Base-by-base conservation (phyloP, 2,329 filamentous ascomycete genomes). In the Albifimbria verrucaria region DNA sequence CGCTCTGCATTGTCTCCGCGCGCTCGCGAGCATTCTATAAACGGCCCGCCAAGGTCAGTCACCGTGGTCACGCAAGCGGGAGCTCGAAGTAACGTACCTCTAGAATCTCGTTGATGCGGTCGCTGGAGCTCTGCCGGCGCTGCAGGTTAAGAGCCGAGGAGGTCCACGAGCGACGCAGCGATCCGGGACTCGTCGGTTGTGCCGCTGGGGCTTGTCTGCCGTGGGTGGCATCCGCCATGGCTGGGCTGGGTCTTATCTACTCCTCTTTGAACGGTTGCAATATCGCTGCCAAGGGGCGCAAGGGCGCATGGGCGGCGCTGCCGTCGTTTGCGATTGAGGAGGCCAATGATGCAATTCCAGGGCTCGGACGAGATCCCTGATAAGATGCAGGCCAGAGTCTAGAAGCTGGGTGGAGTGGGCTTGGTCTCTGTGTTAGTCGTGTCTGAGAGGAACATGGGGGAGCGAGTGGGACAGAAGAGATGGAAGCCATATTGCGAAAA, bases 21-120 rank as follows among this genome's bases (percentile, higher is more conserved):
- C 76, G 75, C 59, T 71, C 67, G 60, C 72, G 71, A 41, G 70
- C 76, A 56, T 61, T 71, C 76, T 78, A 52, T 3, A 18, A 18
- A 15, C n/a, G 41, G 22, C 10, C 10, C 18, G 41, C n/a, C 41
- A 3, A 18, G 11, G 41, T 43, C n/a, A 18, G 41, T n/a, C n/a
- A n/a, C n/a, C n/a, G n/a, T n/a, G n/a, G n/a, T n/a, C n/a, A n/a
- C n/a, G n/a, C n/a, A n/a, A n/a, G n/a, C n/a, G n/a, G n/a, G n/a
- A n/a, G n/a, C n/a, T n/a, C 18, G 10, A 43, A 18, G 41, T 9
- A 15, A 18, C n/a, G 10, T 4, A 48, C 46, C 46, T 48, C 46
- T 20, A 48, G 46, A 20, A 48, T 48, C 3, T 48, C 46, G 20
- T 48, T 48, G 17, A 48, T 32, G 25, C 46, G 46, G 20, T 48